phyloP scores from a whole-genome alignment of 495 filamentous ascomycete species.

The Neurospora sp. region DNA sequence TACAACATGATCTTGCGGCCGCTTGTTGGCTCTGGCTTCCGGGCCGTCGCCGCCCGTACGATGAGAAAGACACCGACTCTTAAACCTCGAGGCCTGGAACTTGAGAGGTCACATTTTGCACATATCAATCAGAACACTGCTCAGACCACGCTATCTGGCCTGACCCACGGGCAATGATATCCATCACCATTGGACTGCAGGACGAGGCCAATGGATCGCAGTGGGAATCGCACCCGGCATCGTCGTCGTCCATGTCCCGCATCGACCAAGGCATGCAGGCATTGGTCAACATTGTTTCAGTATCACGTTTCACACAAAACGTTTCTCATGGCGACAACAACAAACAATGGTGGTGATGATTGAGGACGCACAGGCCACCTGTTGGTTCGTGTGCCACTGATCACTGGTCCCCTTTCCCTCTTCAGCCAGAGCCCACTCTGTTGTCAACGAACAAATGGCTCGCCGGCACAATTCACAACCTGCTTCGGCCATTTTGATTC shows the following conservation, averaged over 20 bases:
- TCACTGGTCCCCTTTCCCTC: not conserved
- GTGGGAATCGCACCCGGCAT: not conserved
- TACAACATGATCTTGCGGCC: not conserved
- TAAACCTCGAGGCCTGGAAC: not conserved
- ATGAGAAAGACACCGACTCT: not conserved
- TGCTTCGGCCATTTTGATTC: not conserved
- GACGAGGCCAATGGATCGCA: not conserved
- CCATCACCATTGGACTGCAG: not conserved
- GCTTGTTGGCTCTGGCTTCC: not conserved
- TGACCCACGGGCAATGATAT: not conserved
- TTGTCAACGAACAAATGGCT: not conserved
- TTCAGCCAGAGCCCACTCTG: not conserved
- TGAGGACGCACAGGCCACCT: not conserved
- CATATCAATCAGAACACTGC: not conserved
- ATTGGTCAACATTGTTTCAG: not conserved
- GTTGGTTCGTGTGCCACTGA: not conserved
- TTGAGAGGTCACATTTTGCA: not conserved
- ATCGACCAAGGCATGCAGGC: not conserved
- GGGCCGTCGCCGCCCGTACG: not conserved
- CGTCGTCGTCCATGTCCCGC: not conserved
- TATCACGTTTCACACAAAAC: not conserved
- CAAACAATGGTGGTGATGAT: not conserved
- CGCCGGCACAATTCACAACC: not conserved
- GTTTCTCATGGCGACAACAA: not conserved
- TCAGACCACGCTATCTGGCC: not conserved